Evolutionary conservation across 345 rosid genomes (phyloP).

Genomic region (Salix koriyanagi): DNA sequence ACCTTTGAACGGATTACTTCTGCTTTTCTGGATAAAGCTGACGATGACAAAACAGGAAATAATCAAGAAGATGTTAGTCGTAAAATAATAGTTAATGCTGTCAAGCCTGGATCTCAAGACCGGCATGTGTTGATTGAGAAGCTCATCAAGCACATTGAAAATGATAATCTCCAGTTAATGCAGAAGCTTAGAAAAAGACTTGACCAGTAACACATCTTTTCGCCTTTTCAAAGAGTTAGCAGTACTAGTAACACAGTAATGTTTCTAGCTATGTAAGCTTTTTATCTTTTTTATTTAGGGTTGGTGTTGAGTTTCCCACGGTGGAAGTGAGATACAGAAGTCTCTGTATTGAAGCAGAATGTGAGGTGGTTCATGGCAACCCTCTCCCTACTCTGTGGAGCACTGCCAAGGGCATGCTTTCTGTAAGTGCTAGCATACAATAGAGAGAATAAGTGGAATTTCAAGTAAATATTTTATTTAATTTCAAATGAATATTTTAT

Average conservation of each 20-base stretch:
- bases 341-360: constrained; percentile 53
- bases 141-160: constrained; percentile 59
- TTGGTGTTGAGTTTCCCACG: constrained; percentile 52
- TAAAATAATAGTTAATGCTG: constrained; percentile 44
- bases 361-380: constrained; percentile 64
- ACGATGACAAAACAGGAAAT: constrained; percentile 11
- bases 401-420: constrained; percentile 33
- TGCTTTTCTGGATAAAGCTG: constrained; percentile 36
- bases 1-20: constrained; percentile 50
- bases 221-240: neutral
- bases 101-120: constrained; percentile 51
- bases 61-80: neutral
- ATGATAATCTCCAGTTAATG: constrained; percentile 58
- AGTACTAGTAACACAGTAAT: neutral
- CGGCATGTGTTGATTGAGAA: constrained; percentile 52
- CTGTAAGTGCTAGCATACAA: constrained; percentile 38
- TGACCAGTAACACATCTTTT: constrained; percentile 38
- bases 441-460: neutral
- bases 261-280: neutral
- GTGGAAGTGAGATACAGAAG: constrained; percentile 60
- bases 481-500: neutral
- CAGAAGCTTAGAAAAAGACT: constrained; percentile 45
- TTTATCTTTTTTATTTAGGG: constrained; percentile 27
- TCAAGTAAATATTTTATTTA: neutral
- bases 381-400: constrained; percentile 80